Evolutionary conservation across 192 early-diverging fungal species (phyloP), one percentile per base, ranked within the genome.

Genomic region (Cetraspora pellucida): DNA sequence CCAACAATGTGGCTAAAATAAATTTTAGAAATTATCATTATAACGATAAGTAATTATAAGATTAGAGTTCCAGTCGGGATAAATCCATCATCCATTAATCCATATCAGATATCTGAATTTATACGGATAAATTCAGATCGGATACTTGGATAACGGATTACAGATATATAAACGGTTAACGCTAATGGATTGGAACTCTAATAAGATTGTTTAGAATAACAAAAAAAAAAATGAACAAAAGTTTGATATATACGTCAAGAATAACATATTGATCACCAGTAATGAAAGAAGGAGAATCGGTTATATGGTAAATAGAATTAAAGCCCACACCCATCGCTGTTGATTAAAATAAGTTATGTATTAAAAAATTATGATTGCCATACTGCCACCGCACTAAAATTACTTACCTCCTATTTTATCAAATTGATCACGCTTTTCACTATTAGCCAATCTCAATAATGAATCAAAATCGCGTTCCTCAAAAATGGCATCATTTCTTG

Each of bases 251-350:
- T 7, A 37, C 37, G 46, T 83, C 82, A 9, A 83, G 57, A 4
- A 82, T 60, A 45, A 83, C 72, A 1, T 79, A 37, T 23, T 82
- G 47, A 17, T 75, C 72, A 0, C 78, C 78, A 8, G 81, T 71
- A 46, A 83, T 71, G 50, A 83, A 79, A 23, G 79, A 77, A 1
- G 82, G 81, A 14, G 74, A 74, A 58, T 83, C 82, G 6, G 82
- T 83, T 68, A 81, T 49, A 64, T 83, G 82, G 25, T 83, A 83
- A 50, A 83, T 77, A 30, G 31, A 11, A 17, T 77, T 10, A 69
- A 43, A 47, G 63, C 61, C 72, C 43, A 59, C 65, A 31, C 27
- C 23, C 44, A 72, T 58, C 47, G 21, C 46, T 63, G 1, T 19
- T 19, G 4, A 54, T 19, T 19, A 54, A 10, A 52, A 52, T 52